Base-by-base conservation (phyloP, 805 yeast genomes). In the Sungouiella thailandica region DNA sequence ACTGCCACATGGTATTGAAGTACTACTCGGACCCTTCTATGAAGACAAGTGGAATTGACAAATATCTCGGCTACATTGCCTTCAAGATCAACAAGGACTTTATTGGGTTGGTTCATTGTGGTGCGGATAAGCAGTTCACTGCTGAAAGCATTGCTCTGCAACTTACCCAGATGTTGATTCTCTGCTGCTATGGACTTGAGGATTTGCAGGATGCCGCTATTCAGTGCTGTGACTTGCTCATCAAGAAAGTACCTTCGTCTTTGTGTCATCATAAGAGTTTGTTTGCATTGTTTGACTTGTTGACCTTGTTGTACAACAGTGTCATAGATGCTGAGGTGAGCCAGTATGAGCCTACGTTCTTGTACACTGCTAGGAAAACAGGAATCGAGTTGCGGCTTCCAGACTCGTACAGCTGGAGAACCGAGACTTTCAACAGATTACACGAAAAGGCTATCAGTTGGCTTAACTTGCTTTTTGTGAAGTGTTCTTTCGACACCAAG, bases 11-110 rank as follows among this genome's bases (percentile, higher is more conserved):
- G n/a, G 65, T 78, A 23, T 69, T 90, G 34, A 69, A 72, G 25
- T 93, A 93, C 59, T 81, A 83, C 46, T 83, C 93, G 1, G 97
- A 93, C 52, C 93, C 96, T 2, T 81, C 94, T 0, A 68, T 86
- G 42, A 67, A 72, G 23, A 74, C 72, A 16, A 68, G 84, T 23
- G 85, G 80, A 7, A 72, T 87, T 10, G 84, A 80, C 35, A 80
- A 73, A 41, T 77, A 73, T 38, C 72, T 89, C 55, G 80, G 80
- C 0, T 69, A 72, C 4, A 73, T 90, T 38, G 76, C 90, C 0
- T 68, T 68, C 40, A 68, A 74, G 31, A 68, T 83, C 33, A 72
- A 77, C 17, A 68, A 70, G 25, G 78, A 74, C 44, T 88, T 70
- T 48, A 65, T 80, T 26, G 57, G 59, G 17, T 54, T 70, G 13